Evolutionary conservation across 768 basidiomycete genomes (phyloP).

Genomic region (Antrodiella citrinella): DNA sequence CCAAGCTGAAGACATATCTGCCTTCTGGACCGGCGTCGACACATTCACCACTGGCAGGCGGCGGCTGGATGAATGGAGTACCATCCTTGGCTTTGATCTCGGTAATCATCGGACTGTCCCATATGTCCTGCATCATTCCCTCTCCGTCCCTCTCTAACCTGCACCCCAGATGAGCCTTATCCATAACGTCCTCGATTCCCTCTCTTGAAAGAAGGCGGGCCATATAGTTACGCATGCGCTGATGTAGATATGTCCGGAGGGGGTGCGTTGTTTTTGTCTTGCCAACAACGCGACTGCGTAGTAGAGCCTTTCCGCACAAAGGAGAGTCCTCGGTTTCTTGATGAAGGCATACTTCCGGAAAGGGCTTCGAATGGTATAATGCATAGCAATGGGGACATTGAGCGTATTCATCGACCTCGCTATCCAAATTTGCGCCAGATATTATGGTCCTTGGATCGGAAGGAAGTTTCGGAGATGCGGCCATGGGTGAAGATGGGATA

Average conservation of each 20-base stretch:
- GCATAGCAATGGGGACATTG: too few relatives aligned
- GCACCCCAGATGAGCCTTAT: neutral
- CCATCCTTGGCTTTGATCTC: neutral
- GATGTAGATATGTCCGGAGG: neutral
- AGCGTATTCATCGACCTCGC: too few relatives aligned
- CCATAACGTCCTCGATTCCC: neutral
- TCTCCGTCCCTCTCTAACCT: neutral
- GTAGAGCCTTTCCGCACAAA: too few relatives aligned
- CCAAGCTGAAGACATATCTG: slow-evolving; percentile 9
- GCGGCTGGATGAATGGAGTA: neutral
- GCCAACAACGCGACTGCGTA: too few relatives aligned
- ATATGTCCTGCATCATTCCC: neutral
- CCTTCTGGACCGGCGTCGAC: neutral
- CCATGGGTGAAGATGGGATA: too few relatives aligned
- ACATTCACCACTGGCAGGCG: neutral
- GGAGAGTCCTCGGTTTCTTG: too few relatives aligned
- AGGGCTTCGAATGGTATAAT: too few relatives aligned
- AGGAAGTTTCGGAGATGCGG: too few relatives aligned
- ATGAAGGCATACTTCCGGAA: too few relatives aligned
- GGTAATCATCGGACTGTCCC: neutral
- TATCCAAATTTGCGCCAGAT: too few relatives aligned
- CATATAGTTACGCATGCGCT: neutral
- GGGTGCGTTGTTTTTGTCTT: neutral
- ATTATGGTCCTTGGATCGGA: too few relatives aligned
- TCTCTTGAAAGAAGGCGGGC: neutral